Base-by-base conservation (phyloP, 2,329 filamentous ascomycete genomes). In the Microcyclospora pomicola region DNA sequence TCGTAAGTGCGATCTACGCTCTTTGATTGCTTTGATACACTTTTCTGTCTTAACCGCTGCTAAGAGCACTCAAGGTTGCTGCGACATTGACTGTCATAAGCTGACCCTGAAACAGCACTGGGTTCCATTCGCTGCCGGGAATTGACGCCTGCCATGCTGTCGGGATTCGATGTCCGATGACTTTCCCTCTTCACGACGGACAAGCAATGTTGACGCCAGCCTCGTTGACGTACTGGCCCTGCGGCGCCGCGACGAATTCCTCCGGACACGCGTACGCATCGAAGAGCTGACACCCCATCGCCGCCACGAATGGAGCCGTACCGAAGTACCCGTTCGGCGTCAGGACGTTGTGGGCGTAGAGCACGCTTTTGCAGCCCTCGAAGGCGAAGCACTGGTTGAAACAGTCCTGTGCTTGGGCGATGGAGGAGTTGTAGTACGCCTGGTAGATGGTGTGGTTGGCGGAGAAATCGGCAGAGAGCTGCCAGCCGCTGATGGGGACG, bases 371-470 rank as follows among this genome's bases (percentile, higher is more conserved):
- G 48, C 62, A 65, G 31, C 53, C 46, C 12, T 42, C 39, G 33
- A 58, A 59, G 10, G 61, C 60, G 38, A 63, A 59, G 48, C 62
- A 65, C 42, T 64, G 61, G 42, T 63, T 37, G 3, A 58, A 49
- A 42, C 61, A 64, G 36, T 59, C 53, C 37, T 50, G 36, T 11
- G 51, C 52, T 36, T 48, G 44, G 6, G 42, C 35, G 9, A 32
- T 15, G 19, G 36, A 28, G 7, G 35, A 37, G 13, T 50, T 42
- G 13, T 54, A 50, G 42, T 61, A 63, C 49, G 58, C 59, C 10
- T 52, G 46, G 43, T 51, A 55, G 36, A 54, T 42, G 32, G 55
- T 34, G 35, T 47, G 57, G 14, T 54, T 44, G 14, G 45, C 34
- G n/a, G 42, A 47, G 40, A 51, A 44, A 35, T 37, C 44, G 28